Conservation (phyloP, 2,329 filamentous ascomycete species). For the Beauveria pseudobassiana region DNA sequence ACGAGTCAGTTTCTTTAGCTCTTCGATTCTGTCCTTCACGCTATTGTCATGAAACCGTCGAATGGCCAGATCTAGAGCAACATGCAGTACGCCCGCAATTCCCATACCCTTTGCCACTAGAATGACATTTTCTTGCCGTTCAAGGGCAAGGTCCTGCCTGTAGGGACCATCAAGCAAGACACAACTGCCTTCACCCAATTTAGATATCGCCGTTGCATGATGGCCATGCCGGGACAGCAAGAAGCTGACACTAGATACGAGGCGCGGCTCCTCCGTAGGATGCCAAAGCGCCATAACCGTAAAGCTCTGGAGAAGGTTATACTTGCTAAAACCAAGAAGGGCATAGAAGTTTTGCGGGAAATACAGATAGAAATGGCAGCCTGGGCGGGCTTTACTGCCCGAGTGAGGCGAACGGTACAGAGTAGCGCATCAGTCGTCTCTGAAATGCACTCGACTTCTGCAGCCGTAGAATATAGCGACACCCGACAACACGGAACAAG, state of each 20-base stretch:
- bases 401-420: not conserved
- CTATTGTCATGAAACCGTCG: not conserved
- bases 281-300: not conserved
- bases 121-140: not conserved
- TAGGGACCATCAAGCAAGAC: not conserved
- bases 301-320: not conserved
- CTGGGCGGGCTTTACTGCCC: not conserved
- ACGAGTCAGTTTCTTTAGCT: not conserved
- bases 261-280: not conserved
- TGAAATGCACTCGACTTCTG: not conserved
- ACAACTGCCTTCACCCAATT: not conserved
- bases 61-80: not conserved
- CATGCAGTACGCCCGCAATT: not conserved
- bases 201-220: not conserved
- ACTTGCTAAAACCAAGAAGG: not conserved
- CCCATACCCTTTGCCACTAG: not conserved
- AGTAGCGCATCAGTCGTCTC: not conserved
- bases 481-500: not conserved
- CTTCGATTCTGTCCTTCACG: not conserved
- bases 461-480: not conserved
- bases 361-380: not conserved
- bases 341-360: not conserved
- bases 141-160: not conserved
- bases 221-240: not conserved
- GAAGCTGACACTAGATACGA: not conserved